phyloP scores from a whole-genome alignment of 441 rosid genomes.

The Theobroma grandiflorum region DNA sequence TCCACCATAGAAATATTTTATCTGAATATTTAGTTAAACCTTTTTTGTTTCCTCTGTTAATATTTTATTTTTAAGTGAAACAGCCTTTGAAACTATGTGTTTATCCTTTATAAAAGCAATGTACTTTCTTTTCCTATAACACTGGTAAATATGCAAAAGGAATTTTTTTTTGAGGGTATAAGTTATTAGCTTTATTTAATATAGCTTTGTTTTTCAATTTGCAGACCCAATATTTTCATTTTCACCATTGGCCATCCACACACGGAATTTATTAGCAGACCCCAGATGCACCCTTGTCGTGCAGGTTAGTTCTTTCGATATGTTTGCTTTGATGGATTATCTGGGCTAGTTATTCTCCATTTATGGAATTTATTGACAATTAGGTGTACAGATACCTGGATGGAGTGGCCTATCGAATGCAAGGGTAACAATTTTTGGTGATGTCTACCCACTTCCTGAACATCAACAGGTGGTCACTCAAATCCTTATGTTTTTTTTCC shows the following conservation, averaged over 20 bases:
- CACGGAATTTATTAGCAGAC: constrained; percentile 85
- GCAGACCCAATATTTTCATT: constrained; percentile 96
- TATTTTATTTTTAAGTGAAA: constrained; percentile 1
- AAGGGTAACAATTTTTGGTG: constrained; percentile 96
- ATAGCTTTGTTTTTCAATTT: constrained; percentile 26
- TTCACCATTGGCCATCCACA: constrained; percentile 95
- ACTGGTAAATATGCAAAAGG: background rate
- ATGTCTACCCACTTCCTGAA: constrained; percentile 87
- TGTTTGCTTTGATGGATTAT: constrained; percentile 24
- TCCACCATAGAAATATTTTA: background rate
- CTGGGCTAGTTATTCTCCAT: constrained; percentile 34
- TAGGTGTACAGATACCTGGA: constrained; percentile 78
- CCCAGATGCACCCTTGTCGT: constrained; percentile 96
- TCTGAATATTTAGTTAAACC: background rate
- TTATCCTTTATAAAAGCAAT: constrained; percentile 1
- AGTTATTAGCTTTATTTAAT: background rate
- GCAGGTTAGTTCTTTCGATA: constrained; percentile 62
- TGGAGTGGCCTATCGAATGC: constrained; percentile 99
- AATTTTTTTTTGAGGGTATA: background rate
- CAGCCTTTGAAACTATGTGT: constrained; percentile 7
- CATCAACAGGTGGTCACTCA: constrained; percentile 71
- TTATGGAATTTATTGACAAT: constrained; percentile 37
- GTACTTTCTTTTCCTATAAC: background rate
- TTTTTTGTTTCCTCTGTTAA: constrained; percentile 3
- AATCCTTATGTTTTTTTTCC: background rate